Evolutionary conservation across 129 eudicot species (phyloP), one percentile per base, ranked within the genome.

Genomic region (Flaveria ramosissima): DNA sequence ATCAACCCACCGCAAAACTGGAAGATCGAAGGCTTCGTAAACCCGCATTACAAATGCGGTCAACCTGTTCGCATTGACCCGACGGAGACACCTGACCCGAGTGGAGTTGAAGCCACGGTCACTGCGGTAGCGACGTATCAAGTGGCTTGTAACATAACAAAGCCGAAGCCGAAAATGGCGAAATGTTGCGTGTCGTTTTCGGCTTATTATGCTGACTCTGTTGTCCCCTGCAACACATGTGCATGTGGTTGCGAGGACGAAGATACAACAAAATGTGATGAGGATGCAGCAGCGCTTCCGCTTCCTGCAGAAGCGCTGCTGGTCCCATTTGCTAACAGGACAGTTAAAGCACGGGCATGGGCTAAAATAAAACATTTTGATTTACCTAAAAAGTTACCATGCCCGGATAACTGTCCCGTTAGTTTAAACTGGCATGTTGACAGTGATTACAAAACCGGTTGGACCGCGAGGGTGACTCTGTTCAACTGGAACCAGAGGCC

Each of bases 161-260:
- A 64, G 13, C 97, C 99, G 0, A 84, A 91, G 73, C 89, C 88
- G 5, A 83, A 79, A 68, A 82, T 82, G 43, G 81, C 87, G 0
- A 77, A 76, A 32, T 94, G 99, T 68, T 94, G 99, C 12, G 99
- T 94, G 1, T 89, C 97, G 16, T 94, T 78, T 86, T 91, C 99
- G 17, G 96, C 96, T 63, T 94, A 85, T 81, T 94, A 89, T 23
- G 80, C 92, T 1, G 89, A 79, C 17, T 85, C 92, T 0, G 89
- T 79, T 0, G 79, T 94, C 7, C 97, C 99, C 0, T 94, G 99
- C 87, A 84, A 79, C 70, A 91, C 97, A 0, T 94, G 99, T 19
- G 97, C 97, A 0, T 94, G 99, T 11, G 99, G 99, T 1, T 94
- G 97, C 36, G 82, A 77, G n/a, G 81, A 86, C 23, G 73, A 45